Conservation (phyloP, 768 basidiomycete genomes). For the Mycena galericulata region DNA sequence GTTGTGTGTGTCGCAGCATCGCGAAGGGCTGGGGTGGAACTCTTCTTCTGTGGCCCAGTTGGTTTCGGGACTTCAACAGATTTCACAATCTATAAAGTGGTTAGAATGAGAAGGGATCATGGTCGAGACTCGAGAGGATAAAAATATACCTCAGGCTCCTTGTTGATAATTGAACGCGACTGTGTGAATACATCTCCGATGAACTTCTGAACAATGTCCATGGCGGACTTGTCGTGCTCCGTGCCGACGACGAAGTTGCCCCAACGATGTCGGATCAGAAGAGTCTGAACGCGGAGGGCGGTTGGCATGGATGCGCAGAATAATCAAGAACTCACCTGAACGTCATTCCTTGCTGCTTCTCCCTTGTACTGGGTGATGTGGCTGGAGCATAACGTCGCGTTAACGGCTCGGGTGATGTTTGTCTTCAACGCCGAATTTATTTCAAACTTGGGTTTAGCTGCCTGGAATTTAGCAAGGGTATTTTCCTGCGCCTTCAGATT, state of each 20-base stretch:
- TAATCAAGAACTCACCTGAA: neutral
- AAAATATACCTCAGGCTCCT: conserved; percentile 7
- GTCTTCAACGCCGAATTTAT: conserved; percentile 12
- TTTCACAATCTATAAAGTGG: neutral
- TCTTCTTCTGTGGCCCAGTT: too few species aligned
- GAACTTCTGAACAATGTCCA: conserved; percentile 2
- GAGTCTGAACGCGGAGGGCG: neutral
- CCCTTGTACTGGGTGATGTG: conserved; percentile 6
- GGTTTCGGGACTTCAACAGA: neutral
- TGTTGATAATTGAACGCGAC: conserved; percentile 6
- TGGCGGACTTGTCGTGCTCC: conserved; percentile 6
- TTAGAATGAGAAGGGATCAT: too few species aligned
- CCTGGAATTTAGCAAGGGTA: conserved; percentile 13
- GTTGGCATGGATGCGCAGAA: neutral
- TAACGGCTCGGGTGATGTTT: conserved; percentile 1
- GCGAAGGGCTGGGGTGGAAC: neutral
- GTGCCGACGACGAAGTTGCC: conserved; percentile 17
- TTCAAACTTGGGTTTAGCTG: conserved; percentile 14
- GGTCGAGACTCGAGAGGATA: too few species aligned
- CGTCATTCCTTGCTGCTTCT: neutral
- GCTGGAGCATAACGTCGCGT: conserved; percentile 7
- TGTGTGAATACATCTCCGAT: conserved; percentile 10
- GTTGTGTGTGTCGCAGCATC: neutral
- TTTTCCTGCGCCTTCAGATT: neutral
- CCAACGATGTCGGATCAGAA: conserved; percentile 12